Evolutionary conservation across 2,329 filamentous ascomycete species (phyloP).

Genomic region (Samsoniella hepiali): DNA sequence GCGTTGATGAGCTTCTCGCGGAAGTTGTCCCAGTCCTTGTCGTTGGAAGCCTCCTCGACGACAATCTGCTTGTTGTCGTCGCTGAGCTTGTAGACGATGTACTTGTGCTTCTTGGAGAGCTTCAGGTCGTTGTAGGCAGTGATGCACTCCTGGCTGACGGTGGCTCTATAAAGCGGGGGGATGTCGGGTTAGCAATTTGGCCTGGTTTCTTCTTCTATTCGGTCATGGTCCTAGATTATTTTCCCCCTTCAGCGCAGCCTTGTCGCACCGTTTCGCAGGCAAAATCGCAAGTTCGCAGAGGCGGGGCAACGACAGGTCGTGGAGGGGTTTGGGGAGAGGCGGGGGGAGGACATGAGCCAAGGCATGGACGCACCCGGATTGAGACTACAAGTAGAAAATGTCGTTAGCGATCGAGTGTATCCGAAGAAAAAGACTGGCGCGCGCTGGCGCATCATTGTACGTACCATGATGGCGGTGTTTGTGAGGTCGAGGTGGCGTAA

Average conservation of each 20-base stretch:
- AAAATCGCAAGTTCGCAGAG: slow-evolving; percentile 12
- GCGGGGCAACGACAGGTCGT: slow-evolving; percentile 10
- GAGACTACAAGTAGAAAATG: slow-evolving; percentile 48
- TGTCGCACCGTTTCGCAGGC: neutral
- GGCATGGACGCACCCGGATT: slow-evolving; percentile 60
- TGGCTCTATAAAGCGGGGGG: slow-evolving; percentile 52
- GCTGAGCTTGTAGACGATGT: slow-evolving; percentile 83
- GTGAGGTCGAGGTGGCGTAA: slow-evolving; percentile 1
- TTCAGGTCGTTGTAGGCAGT: slow-evolving; percentile 75
- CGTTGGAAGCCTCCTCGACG: slow-evolving; percentile 68
- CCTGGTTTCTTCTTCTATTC: neutral
- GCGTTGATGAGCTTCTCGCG: slow-evolving; percentile 72
- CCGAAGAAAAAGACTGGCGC: neutral
- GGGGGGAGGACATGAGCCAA: slow-evolving; percentile 21
- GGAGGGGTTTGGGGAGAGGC: slow-evolving; percentile 16
- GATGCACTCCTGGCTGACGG: slow-evolving; percentile 69
- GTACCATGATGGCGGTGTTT: slow-evolving; percentile 18
- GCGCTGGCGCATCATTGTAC: slow-evolving; percentile 9
- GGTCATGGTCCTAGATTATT: too few species aligned
- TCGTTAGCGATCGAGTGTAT: neutral
- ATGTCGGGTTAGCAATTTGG: neutral
- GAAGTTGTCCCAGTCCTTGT: slow-evolving; percentile 68
- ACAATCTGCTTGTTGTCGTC: slow-evolving; percentile 81
- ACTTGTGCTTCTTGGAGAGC: slow-evolving; percentile 78
- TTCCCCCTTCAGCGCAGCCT: neutral